Base-by-base conservation (phyloP, 1,284 basidiomycete species). In the Microbotryum violaceum region DNA sequence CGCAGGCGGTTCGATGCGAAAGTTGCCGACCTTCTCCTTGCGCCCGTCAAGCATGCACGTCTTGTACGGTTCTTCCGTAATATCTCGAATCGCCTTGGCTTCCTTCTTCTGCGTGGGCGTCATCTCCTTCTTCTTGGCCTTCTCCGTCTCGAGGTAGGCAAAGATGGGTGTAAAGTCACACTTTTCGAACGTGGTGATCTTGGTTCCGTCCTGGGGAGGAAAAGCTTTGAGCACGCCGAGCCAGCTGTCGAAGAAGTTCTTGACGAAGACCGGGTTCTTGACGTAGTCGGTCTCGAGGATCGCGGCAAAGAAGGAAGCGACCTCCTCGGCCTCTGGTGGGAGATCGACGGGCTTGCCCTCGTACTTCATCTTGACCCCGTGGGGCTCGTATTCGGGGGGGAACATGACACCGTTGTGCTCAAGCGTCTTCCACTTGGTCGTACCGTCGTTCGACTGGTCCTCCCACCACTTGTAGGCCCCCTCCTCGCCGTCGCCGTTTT, bases 21-120 rank as follows among this genome's bases (percentile, higher is more conserved):
- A 97, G 79, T 98, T 98, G 60, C 96, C 96, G 57, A 97, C 85
- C 76, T 96, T 97, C 79, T 99, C 96, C 77, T 92, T 93, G 58
- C 92, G 85, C 25, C 93, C 94, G 72, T 99, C 92, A 49, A 99
- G 84, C 18, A 86, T 72, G 75, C 94, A 97, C 45, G 82, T 82
- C 50, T 84, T 85, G 76, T 91, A 97, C 65, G 87, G 87, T 54
- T 82, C 84, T 76, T 98, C 96, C 59, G 86, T 72, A 56, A 84
- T 84, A 60, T 92, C 89, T 76, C 88, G 92, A 60, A 82, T 82
- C 66, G 87, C 87, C 79, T 97, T 97, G 50, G 85, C 75, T 70
- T 84, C 85, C 75, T 93, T 93, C 81, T 96, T 96, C 77, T 93
- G 89, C 16, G 88, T 86, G 14, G 83, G 71, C 21, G 87, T 85